phyloP scores from a whole-genome alignment of 352 stramenopile species.

The Phytophthora citrophthora region DNA sequence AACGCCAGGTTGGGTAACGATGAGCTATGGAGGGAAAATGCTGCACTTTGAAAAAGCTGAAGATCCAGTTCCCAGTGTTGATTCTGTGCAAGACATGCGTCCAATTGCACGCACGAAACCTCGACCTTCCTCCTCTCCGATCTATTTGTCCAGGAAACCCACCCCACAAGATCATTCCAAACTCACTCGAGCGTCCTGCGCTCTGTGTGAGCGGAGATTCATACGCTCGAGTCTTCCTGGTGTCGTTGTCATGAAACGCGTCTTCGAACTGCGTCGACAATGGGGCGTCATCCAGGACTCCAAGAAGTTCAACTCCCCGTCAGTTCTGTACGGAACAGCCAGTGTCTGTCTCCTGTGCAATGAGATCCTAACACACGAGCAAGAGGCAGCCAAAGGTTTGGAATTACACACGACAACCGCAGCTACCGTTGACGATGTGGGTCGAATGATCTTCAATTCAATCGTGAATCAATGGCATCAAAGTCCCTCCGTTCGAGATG shows the following conservation, averaged over 20 bases:
- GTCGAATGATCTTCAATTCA: slow-evolving; percentile 42
- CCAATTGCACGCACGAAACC: slow-evolving; percentile 8
- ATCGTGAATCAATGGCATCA: slow-evolving; percentile 44
- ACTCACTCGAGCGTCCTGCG: slow-evolving; percentile 40
- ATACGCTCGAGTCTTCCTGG: slow-evolving; percentile 46
- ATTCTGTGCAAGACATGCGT: neutral
- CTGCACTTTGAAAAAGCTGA: slow-evolving; percentile 46
- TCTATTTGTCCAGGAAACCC: slow-evolving; percentile 23
- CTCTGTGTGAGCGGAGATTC: slow-evolving; percentile 55
- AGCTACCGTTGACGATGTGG: too few species aligned
- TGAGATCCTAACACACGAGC: slow-evolving; percentile 46
- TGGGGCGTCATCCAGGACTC: slow-evolving; percentile 56
- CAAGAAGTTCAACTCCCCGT: slow-evolving; percentile 47
- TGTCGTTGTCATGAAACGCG: slow-evolving; percentile 57
- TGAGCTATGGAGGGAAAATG: slow-evolving; percentile 42
- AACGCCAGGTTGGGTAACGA: slow-evolving; percentile 41
- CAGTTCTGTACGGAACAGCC: slow-evolving; percentile 44
- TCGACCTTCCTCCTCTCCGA: slow-evolving; percentile 34
- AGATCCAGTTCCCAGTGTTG: neutral
- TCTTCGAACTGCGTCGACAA: slow-evolving; percentile 50
- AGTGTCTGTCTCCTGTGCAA: slow-evolving; percentile 53
- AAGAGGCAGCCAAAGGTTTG: slow-evolving; percentile 14
- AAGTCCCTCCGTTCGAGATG: slow-evolving; percentile 14
- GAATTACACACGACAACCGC: too few species aligned
- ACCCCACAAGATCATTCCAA: too few species aligned